Conservation (phyloP, 2,329 filamentous ascomycete species). For the Verticillium dahliae region DNA sequence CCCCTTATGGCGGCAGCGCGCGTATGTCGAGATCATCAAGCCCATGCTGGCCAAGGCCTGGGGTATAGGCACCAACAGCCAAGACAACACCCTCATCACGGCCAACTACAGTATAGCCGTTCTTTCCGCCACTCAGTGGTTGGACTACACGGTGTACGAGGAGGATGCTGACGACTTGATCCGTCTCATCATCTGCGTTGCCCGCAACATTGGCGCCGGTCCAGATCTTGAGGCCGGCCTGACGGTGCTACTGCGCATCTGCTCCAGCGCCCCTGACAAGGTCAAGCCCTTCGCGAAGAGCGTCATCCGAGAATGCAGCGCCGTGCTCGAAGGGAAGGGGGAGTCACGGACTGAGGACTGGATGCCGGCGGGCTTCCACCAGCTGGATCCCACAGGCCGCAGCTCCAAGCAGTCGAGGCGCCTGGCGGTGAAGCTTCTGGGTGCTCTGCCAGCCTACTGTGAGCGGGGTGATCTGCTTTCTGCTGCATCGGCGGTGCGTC, state of each 20-base stretch:
- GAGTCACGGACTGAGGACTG: slow-evolving; percentile 18
- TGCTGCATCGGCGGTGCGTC: slow-evolving; percentile 34
- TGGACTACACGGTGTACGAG: slow-evolving; percentile 44
- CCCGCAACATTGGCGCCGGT: slow-evolving; percentile 32
- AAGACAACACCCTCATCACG: slow-evolving; percentile 19
- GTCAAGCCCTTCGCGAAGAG: slow-evolving; percentile 41
- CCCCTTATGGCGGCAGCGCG: slow-evolving; percentile 41
- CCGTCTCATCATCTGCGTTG: slow-evolving; percentile 39
- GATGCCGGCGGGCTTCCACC: slow-evolving; percentile 20
- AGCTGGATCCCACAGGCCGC: slow-evolving; percentile 4
- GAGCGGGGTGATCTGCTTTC: slow-evolving; percentile 40
- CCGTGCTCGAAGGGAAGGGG: slow-evolving; percentile 23
- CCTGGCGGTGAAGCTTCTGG: slow-evolving; percentile 40
- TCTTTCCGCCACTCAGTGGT: slow-evolving; percentile 41
- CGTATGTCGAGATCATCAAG: slow-evolving; percentile 37
- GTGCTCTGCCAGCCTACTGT: slow-evolving; percentile 38
- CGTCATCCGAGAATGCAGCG: slow-evolving; percentile 37
- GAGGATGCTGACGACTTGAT: slow-evolving; percentile 41
- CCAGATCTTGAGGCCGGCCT: slow-evolving; percentile 29
- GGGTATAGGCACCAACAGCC: slow-evolving; percentile 17
- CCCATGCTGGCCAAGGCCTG: slow-evolving; percentile 38
- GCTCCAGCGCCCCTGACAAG: slow-evolving; percentile 36
- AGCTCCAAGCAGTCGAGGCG: slow-evolving; percentile 30
- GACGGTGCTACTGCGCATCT: slow-evolving; percentile 20
- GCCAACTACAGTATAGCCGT: slow-evolving; percentile 39